phyloP scores from a whole-genome alignment of 2,329 filamentous ascomycete genomes.

The Pochonia chlamydosporia region DNA sequence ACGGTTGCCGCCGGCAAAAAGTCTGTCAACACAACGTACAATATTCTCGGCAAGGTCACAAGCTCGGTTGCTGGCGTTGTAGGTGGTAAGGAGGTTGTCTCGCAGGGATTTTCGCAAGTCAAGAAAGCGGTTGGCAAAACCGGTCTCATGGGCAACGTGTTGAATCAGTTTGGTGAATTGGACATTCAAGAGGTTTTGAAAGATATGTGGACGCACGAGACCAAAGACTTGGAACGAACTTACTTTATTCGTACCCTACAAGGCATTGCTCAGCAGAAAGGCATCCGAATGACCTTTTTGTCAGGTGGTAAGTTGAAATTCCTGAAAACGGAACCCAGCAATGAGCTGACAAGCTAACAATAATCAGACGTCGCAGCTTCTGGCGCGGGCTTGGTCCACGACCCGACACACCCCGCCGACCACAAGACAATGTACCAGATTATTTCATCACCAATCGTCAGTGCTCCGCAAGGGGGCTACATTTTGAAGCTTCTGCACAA shows the following conservation, averaged over 20 bases:
- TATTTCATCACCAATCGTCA: conserved; percentile 88
- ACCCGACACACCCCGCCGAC: conserved; percentile 82
- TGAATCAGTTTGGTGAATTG: conserved; percentile 94
- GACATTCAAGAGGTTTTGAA: conserved; percentile 90
- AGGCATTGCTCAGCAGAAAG: conserved; percentile 91
- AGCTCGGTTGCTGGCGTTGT: conserved; percentile 94
- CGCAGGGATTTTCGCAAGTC: conserved; percentile 86
- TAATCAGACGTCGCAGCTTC: conserved; percentile 72
- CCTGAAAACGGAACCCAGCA: no score
- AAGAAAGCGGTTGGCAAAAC: conserved; percentile 96
- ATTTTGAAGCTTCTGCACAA: conserved; percentile 93
- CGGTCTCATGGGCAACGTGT: conserved; percentile 89
- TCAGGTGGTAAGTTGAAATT: conserved; percentile 76
- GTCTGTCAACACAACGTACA: conserved; percentile 93
- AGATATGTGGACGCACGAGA: conserved; percentile 97
- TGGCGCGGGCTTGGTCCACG: conserved; percentile 89
- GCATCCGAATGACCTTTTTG: conserved; percentile 92
- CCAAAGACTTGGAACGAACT: conserved; percentile 93
- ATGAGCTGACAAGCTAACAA: not conserved
- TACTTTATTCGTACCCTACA: conserved; percentile 95
- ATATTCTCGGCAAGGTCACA: conserved; percentile 90
- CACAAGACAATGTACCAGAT: conserved; percentile 99
- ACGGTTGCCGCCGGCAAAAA: conserved; percentile 95
- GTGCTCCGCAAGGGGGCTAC: conserved; percentile 77
- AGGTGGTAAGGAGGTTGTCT: conserved; percentile 87